Evolutionary conservation across 345 rosid species (phyloP).

Genomic region (Clausena lansium): DNA sequence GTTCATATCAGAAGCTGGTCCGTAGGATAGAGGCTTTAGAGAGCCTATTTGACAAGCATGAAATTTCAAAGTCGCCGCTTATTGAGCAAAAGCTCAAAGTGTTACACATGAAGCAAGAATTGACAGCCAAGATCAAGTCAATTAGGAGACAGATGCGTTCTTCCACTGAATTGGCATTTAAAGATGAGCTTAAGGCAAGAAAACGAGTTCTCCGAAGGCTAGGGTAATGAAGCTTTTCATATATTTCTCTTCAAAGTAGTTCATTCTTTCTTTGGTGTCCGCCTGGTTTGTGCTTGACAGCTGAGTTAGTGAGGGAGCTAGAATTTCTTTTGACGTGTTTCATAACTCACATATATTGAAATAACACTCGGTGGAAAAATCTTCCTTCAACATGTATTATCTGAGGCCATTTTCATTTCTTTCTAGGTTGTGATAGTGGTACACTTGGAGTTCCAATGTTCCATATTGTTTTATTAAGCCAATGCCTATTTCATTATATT

Average conservation of each 20-base stretch:
- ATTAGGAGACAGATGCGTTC: slow-evolving; percentile 72
- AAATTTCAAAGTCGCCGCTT: slow-evolving; percentile 85
- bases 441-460: background rate
- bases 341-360: background rate
- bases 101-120: slow-evolving; percentile 71
- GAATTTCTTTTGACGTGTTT: background rate
- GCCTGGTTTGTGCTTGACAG: background rate
- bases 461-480: background rate
- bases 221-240: slow-evolving; percentile 48
- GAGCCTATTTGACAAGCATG: slow-evolving; percentile 80
- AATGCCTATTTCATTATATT: background rate
- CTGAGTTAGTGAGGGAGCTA: background rate
- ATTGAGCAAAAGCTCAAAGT: slow-evolving; percentile 76
- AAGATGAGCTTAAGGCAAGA: slow-evolving; percentile 97
- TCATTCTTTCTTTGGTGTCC: background rate
- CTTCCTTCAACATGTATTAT: background rate
- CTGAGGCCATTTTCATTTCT: background rate
- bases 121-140: slow-evolving; percentile 73
- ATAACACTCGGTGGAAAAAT: background rate
- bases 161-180: slow-evolving; percentile 81
- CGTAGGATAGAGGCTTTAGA: slow-evolving; percentile 87
- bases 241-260: background rate
- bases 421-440: background rate
- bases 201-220: slow-evolving; percentile 93
- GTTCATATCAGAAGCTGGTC: slow-evolving; percentile 72